These are phyloP conservation scores for Phytophthora ohioensis DNA, from an alignment of 352 stramenopile species.

Conservation along the genomic window DNA sequence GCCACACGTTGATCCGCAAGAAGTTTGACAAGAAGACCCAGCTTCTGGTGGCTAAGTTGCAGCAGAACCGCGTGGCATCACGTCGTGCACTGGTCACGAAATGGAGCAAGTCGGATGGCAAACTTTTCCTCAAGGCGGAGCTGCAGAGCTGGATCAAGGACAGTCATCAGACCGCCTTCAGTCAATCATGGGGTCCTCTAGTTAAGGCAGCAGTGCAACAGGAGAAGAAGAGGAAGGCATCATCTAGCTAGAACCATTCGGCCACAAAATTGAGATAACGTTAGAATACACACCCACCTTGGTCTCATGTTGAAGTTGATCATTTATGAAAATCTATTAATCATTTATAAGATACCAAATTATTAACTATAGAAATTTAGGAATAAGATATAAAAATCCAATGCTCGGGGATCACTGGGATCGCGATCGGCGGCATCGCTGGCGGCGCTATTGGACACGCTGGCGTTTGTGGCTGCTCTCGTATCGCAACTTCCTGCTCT, in stretches of 20 bases:
- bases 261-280: no score
- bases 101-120: slow-evolving; percentile 50
- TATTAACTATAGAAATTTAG: no score
- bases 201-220: slow-evolving; percentile 37
- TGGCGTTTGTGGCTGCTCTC: slow-evolving; percentile 32
- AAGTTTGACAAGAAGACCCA: slow-evolving; percentile 92
- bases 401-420: slow-evolving; percentile 25
- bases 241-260: slow-evolving; percentile 6
- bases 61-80: slow-evolving; percentile 54
- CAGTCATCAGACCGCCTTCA: slow-evolving; percentile 59
- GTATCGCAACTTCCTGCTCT: not conserved
- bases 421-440: slow-evolving; percentile 19
- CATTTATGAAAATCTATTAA: no score
- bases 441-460: slow-evolving; percentile 26
- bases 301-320: no score
- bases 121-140: slow-evolving; percentile 58
- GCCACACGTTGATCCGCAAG: slow-evolving; percentile 90
- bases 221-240: slow-evolving; percentile 21
- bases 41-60: slow-evolving; percentile 72
- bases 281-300: no score
- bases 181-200: slow-evolving; percentile 54
- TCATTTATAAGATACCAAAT: no score
- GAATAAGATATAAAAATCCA: not conserved
- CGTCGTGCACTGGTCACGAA: slow-evolving; percentile 47
- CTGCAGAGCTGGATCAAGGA: slow-evolving; percentile 69